Base-by-base conservation (phyloP, 2,329 filamentous ascomycete genomes). In the Trichoderma hamatum region DNA sequence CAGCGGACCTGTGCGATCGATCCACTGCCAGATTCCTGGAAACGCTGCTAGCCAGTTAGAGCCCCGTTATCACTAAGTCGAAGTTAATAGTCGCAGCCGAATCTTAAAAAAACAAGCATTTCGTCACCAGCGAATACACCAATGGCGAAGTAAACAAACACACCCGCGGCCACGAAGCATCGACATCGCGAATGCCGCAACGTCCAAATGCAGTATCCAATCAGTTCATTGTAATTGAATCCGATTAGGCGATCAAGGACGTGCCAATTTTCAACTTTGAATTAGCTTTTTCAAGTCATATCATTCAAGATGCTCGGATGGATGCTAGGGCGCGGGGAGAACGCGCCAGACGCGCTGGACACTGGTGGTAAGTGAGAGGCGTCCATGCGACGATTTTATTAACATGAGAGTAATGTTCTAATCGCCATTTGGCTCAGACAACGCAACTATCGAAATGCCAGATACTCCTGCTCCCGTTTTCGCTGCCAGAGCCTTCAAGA, bases 381-480 rank as follows among this genome's bases (percentile, higher is more conserved):
- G 34, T 56, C 26, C 28, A 34, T 46, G 19, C 14, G 10, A 54
- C 16, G 19, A 16, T 3, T 11, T 28, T 34, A 13, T 49, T 6
- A n/a, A 14, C 19, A 10, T 26, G 43, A 26, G 19, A 58, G 19
- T 39, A 16, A 7, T 19, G 51, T 59, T 14, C 58, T 56, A 16
- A 70, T 51, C 16, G 30, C 24, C 13, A 43, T 11, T 28, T 9
- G 16, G 21, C 14, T 24, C 61, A 82, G 81, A 83, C 56, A 82
- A 74, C 3, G 83, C 83, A 0, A 84, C 85, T 70, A 73, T 85
- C 51, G 88, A 90, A 19, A 82, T 82, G 36, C 88, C 88, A 49
- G 88, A 90, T 73, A 91, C 89, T 19, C 89, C 89, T 7, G 89
- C 87, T 0, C 88, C 89, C 2, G 85, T 90, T 0, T 91, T 91